These are phyloP conservation scores for Colletotrichum cordylinicola DNA, from an alignment of 2,329 filamentous ascomycete genomes.

Conservation along the genomic window DNA sequence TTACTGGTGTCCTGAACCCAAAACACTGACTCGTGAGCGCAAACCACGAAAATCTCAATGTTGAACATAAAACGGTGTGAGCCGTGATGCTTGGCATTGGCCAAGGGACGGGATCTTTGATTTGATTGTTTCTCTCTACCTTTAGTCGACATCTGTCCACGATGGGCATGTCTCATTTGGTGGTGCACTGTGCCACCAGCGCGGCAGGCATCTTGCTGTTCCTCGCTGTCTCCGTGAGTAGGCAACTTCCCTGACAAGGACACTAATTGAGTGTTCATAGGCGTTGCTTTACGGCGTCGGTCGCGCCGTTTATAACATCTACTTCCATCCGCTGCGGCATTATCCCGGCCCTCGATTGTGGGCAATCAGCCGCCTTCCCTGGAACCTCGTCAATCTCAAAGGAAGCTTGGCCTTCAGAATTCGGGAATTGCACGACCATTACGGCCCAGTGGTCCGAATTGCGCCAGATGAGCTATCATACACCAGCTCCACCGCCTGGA, in stretches of 20 bases:
- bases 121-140: neutral
- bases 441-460: constrained; percentile 36
- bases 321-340: constrained; percentile 63
- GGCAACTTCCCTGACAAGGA: neutral
- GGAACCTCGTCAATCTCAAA: constrained; percentile 46
- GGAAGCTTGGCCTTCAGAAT: constrained; percentile 45
- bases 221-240: neutral
- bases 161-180: neutral
- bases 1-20: neutral
- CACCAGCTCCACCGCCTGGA: constrained; percentile 16
- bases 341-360: constrained; percentile 77
- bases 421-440: constrained; percentile 41
- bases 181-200: neutral
- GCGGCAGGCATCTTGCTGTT: neutral
- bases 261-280: neutral
- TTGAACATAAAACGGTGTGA: neutral
- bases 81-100: neutral
- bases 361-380: constrained; percentile 44
- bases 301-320: constrained; percentile 33
- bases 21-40: neutral
- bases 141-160: neutral
- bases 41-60: neutral
- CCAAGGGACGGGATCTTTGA: no score
- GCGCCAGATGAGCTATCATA: constrained; percentile 29
- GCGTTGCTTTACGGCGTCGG: neutral